Percentiles rank a stretch among this genome's conserved stretches.
Conservation (phyloP, 768 basidiomycete genomes). For the Phaeotremella skinneri region DNA sequence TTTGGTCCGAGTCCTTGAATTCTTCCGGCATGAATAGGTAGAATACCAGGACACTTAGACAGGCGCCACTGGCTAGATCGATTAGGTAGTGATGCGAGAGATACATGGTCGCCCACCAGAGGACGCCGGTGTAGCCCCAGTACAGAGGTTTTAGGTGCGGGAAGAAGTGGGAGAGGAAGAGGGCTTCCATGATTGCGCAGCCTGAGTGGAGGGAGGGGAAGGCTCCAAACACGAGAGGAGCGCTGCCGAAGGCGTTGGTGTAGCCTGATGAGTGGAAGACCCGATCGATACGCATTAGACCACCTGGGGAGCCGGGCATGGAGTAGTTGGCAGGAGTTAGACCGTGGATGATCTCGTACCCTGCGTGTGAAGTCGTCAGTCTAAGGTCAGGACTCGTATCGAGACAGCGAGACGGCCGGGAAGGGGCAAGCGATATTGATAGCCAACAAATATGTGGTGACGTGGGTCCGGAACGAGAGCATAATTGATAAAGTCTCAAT, state of each 20-base stretch:
- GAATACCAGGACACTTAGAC: conserved; percentile 81
- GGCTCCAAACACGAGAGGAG: conserved; percentile 93
- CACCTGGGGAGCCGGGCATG: conserved; percentile 90
- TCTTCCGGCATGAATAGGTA: conserved; percentile 83
- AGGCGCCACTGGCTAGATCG: conserved; percentile 91
- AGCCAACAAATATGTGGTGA: too few species aligned
- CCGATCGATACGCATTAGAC: conserved; percentile 84
- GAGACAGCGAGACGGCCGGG: conserved; percentile 38
- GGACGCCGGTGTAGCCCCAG: conserved; percentile 77
- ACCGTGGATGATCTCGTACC: conserved; percentile 97
- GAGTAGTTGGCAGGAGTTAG: conserved; percentile 89
- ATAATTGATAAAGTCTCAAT: neutral
- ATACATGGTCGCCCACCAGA: conserved; percentile 99
- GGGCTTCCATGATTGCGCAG: conserved; percentile 83
- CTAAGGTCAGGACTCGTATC: too few species aligned
- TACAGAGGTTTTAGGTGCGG: conserved; percentile 63
- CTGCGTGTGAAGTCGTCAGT: conserved; percentile 40
- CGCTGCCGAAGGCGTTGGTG: conserved; percentile 73
- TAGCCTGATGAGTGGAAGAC: conserved; percentile 76
- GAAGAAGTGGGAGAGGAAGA: conserved; percentile 95
- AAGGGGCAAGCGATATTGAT: too few species aligned
- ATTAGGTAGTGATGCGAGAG: conserved; percentile 98
- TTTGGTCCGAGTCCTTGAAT: conserved; percentile 61
- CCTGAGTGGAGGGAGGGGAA: conserved; percentile 93
- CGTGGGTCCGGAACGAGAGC: neutral